Evolutionary conservation across 2,329 filamentous ascomycete genomes (phyloP).

Genomic region (Microsporum audouinii): DNA sequence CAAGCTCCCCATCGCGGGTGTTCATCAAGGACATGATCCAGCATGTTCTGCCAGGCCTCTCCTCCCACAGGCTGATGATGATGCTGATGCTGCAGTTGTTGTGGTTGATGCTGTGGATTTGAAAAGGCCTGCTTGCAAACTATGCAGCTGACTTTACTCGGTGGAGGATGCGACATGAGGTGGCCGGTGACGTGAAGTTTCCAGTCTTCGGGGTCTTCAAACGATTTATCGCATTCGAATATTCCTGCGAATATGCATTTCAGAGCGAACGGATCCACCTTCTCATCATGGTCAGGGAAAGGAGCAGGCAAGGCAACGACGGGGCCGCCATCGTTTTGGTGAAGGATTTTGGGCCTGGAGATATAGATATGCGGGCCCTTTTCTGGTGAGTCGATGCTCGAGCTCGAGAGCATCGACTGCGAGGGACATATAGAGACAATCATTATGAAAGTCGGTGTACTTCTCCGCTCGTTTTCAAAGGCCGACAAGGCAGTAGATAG

Average conservation of each 20-base stretch:
- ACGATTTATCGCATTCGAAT: constrained; percentile 33
- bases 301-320: neutral
- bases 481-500: neutral
- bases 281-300: neutral
- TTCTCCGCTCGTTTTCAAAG: neutral
- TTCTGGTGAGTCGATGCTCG: neutral
- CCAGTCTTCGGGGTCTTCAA: constrained; percentile 30
- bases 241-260: constrained; percentile 35
- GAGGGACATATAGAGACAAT: neutral
- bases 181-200: constrained; percentile 36
- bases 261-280: neutral
- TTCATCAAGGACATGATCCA: constrained; percentile 31
- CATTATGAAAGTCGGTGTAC: neutral
- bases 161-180: constrained; percentile 32
- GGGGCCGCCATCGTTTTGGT: neutral
- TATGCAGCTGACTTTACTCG: constrained; percentile 33
- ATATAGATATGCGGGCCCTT: neutral
- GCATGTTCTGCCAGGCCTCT: constrained; percentile 33
- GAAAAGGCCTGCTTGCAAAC: constrained; percentile 25
- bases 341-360: neutral
- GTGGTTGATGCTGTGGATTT: constrained; percentile 13
- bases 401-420: neutral
- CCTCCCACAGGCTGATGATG: constrained; percentile 7
- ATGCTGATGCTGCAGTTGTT: neutral
- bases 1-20: constrained; percentile 32